Base-by-base conservation (phyloP, 768 basidiomycete genomes). In the Glaciozyma antarctica region DNA sequence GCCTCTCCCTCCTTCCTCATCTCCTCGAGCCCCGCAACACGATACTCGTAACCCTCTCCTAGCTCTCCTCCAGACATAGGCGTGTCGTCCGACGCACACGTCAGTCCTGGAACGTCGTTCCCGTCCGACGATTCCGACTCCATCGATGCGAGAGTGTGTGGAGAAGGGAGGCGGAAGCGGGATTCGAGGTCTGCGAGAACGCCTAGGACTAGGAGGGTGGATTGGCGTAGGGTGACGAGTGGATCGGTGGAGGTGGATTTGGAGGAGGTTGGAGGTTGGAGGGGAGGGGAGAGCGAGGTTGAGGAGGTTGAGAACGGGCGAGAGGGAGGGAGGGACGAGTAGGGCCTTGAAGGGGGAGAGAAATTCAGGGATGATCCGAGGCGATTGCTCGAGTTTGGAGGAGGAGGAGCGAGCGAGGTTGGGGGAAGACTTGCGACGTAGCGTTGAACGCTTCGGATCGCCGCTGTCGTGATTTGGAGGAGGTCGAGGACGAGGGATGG, bases 101-200 rank as follows among this genome's bases (percentile, higher is more conserved):
- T 17, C 15, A 28, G 30, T 3, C 10, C 21, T 1, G 53, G 30
- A 26, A 24, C 22, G 5, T 32, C 53, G 19, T 28, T 12, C 6
- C 16, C 10, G 53, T 24, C 15, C 17, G 53, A 54, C 1, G 16
- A 2, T 6, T 17, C 28, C 21, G 34, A 13, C 8, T 30, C 21
- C 41, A 49, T 15, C 19, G 45, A 15, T n/a, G 57, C 22, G 38
- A 28, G 38, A 5, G 21, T 38, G 26, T 10, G 17, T 32, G 15
- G 32, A 26, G 28, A 30, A 34, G n/a, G 44, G 57, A 53, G 26
- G 32, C 94, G 82, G 47, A 83, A 83, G 13, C 78, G 77, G 73
- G 92, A 90, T 75, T 97, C 94, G 24, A 97, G 77, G 38, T 84
- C 84, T 45, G 90, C 82, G 49, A 98, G 81, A 47, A 84, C 80